A percentile compares a stretch with the other conserved stretches of the same genome.
phyloP scores from a whole-genome alignment of 345 rosid species.

The Cardamine chenopodiifolia region DNA sequence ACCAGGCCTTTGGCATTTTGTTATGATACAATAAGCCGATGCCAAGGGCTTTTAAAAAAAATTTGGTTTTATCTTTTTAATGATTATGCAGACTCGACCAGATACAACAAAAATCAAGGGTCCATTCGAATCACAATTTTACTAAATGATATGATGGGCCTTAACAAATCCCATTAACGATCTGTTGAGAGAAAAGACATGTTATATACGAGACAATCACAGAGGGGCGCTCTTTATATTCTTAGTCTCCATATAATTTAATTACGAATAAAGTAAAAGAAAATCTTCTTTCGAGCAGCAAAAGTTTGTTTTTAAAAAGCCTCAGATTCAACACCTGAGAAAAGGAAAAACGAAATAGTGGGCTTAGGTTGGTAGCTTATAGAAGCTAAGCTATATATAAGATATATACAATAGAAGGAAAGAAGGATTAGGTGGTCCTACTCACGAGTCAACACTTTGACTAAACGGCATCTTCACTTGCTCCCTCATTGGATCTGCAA shows the following conservation, averaged over 20 bases:
- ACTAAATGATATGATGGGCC: background rate
- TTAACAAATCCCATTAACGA: background rate
- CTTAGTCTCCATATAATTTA: slow-evolving; percentile 18
- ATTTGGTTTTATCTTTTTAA: too few species aligned
- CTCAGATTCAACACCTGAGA: background rate
- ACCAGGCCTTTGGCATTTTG: too few species aligned
- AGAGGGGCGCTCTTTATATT: background rate
- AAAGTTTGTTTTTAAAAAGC: slow-evolving; percentile 2
- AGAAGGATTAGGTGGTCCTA: slow-evolving; percentile 6
- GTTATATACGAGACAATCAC: background rate
- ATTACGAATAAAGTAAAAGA: slow-evolving; percentile 23
- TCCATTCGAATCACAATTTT: background rate
- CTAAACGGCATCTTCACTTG: slow-evolving; percentile 13
- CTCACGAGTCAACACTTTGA: slow-evolving; percentile 16
- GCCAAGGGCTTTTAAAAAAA: too few species aligned
- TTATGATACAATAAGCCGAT: too few species aligned
- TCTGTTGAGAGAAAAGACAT: background rate
- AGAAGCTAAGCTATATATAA: background rate
- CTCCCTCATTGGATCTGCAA: slow-evolving; percentile 41
- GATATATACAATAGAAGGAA: slow-evolving; percentile 21
- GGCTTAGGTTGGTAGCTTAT: slow-evolving; percentile 10
- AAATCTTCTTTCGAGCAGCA: slow-evolving; percentile 1
- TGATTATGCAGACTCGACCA: background rate
- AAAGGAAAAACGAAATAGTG: background rate
- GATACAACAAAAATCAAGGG: too few species aligned